A percentile compares a stretch with the other conserved stretches of the same genome.
phyloP scores from a whole-genome alignment of 148 eudicot species.

The Diospyros lotus region DNA sequence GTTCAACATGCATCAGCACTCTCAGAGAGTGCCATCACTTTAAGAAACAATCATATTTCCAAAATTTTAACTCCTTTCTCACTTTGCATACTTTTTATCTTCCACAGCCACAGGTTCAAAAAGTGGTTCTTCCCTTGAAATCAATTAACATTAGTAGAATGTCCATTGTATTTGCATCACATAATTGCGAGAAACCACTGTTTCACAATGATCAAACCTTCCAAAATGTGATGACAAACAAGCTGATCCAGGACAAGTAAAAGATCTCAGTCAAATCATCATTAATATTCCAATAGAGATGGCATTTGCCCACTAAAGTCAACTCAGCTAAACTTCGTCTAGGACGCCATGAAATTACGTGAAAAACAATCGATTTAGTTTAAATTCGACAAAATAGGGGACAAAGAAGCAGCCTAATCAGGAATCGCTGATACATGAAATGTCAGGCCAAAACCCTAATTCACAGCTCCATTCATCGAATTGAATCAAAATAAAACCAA shows the following conservation, averaged over 20 bases:
- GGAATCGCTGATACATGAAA: background rate
- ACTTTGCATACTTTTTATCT: too few species aligned
- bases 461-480: background rate
- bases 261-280: conserved; percentile 4
- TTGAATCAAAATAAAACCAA: background rate
- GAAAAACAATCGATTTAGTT: background rate
- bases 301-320: background rate
- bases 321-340: background rate
- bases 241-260: background rate
- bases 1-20: too few species aligned
- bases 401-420: background rate
- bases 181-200: background rate
- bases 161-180: background rate
- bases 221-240: background rate
- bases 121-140: too few species aligned
- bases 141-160: background rate
- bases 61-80: too few species aligned
- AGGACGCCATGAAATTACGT: background rate
- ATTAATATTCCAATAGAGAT: background rate
- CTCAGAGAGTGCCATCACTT: too few species aligned
- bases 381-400: too few species aligned
- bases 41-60: too few species aligned
- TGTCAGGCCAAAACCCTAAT: background rate
- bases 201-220: background rate
- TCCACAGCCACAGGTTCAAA: too few species aligned